These are phyloP conservation scores for Trypanosomatidae sp. DNA, from an alignment of 208 protist species.

Conservation along the genomic window DNA sequence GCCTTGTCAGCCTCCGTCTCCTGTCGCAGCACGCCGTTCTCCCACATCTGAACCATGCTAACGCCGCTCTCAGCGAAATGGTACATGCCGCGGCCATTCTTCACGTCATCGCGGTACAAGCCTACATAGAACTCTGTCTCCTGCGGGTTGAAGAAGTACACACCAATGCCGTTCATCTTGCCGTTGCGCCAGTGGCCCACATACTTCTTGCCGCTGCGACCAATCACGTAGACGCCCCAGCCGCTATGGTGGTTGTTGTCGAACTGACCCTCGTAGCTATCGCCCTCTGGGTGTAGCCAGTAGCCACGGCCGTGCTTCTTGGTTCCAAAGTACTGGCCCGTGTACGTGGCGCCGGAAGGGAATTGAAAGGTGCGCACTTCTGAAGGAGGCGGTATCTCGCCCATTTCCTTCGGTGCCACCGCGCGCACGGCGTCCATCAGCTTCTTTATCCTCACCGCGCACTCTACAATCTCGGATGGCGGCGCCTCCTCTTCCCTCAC, in stretches of 20 bases:
- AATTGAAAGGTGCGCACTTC: constrained; percentile 89
- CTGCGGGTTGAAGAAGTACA: constrained; percentile 90
- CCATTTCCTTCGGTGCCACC: constrained; percentile 66
- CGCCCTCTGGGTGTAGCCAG: constrained; percentile 88
- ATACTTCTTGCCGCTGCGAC: constrained; percentile 85
- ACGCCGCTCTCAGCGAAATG: constrained; percentile 76
- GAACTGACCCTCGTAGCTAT: constrained; percentile 90
- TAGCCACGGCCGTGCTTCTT: constrained; percentile 90
- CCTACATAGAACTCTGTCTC: constrained; percentile 91
- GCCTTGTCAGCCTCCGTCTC: constrained; percentile 53
- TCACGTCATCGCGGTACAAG: constrained; percentile 78
- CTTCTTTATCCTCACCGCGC: constrained; percentile 38
- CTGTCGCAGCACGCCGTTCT: constrained; percentile 69
- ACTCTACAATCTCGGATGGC: constrained; percentile 64
- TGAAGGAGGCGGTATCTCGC: constrained; percentile 48
- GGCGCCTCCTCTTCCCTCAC: constrained; percentile 61
- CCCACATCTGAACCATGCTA: constrained; percentile 81
- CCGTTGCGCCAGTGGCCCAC: constrained; percentile 84
- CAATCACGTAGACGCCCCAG: constrained; percentile 91
- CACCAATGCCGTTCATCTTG: constrained; percentile 88
- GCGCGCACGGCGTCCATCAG: constrained; percentile 47
- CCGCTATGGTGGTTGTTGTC: constrained; percentile 86
- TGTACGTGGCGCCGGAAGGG: constrained; percentile 86
- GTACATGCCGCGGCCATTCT: constrained; percentile 84
- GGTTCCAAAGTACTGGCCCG: constrained; percentile 81